Evolutionary conservation across 1,139 yeast genomes (phyloP).

Genomic region (Diutina neorugosa): DNA sequence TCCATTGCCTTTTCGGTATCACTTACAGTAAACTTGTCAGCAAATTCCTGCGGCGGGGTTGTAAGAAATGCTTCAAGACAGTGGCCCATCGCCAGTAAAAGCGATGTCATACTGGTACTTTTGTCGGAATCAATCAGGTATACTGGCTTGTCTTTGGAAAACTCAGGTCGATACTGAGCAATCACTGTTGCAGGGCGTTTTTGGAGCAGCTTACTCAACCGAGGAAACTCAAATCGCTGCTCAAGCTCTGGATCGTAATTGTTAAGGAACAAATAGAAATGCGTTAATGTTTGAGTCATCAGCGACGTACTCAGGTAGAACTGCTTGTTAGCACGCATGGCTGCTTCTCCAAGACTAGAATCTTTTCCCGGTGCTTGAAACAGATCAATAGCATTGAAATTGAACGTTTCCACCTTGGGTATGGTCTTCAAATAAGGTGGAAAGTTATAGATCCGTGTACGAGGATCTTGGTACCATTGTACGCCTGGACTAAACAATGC

Average conservation of each 20-base stretch:
- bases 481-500: conserved; percentile 77
- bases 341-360: conserved; percentile 32
- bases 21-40: conserved; percentile 12
- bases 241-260: conserved; percentile 16
- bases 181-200: conserved; percentile 29
- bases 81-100: conserved; percentile 71
- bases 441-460: conserved; percentile 65
- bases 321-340: conserved; percentile 26
- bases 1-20: conserved; percentile 4
- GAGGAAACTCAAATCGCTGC: conserved; percentile 21
- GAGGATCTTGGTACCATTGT: conserved; percentile 65
- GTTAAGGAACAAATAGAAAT: conserved; percentile 65
- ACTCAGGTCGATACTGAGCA: conserved; percentile 13
- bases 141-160: conserved; percentile 14
- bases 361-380: conserved; percentile 68
- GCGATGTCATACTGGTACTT: conserved; percentile 53
- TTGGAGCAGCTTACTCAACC: conserved; percentile 22
- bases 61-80: conserved; percentile 67
- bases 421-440: conserved; percentile 48
- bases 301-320: conserved; percentile 82
- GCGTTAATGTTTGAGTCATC: conserved; percentile 65
- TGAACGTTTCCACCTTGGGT: conserved; percentile 56
- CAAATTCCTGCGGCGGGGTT: conserved; percentile 37
- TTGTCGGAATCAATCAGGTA: conserved; percentile 66
- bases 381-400: conserved; percentile 41